Conservation (phyloP, 2,329 filamentous ascomycete genomes). For the Pseudogymnoascus sp. region DNA sequence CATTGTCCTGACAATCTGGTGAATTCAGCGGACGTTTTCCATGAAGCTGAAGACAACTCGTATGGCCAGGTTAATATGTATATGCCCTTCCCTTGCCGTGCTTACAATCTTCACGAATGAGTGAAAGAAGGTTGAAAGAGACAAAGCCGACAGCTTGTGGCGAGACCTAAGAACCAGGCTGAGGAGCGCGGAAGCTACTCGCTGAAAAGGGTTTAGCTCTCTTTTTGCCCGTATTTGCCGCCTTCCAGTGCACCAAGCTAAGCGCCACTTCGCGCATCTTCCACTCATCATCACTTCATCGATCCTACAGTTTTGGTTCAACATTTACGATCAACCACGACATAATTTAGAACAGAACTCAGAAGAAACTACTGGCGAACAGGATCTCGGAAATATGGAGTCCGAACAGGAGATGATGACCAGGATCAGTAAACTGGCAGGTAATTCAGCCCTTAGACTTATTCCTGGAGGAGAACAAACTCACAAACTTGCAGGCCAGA, state of each 20-base stretch:
- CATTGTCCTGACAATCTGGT: slow-evolving; percentile 19
- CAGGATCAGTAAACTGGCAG: slow-evolving; percentile 49
- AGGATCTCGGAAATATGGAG: slow-evolving; percentile 30
- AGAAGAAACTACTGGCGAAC: background rate
- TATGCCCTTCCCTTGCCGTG: background rate
- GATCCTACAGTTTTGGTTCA: background rate
- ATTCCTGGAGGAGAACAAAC: slow-evolving; percentile 44
- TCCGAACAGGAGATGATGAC: slow-evolving; percentile 47
- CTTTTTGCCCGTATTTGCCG: slow-evolving; percentile 1
- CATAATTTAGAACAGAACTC: background rate
- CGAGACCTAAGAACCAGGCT: background rate
- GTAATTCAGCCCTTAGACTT: slow-evolving; percentile 33
- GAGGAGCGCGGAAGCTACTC: background rate
- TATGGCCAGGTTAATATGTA: background rate
- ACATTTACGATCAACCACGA: background rate
- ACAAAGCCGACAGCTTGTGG: background rate
- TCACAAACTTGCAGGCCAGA: slow-evolving; percentile 50
- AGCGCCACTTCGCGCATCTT: slow-evolving; percentile 4
- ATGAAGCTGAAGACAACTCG: background rate
- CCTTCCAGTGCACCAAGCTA: slow-evolving; percentile 2
- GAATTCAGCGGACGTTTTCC: slow-evolving; percentile 1
- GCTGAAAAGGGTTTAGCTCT: background rate
- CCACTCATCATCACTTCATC: background rate
- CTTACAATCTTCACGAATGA: background rate
- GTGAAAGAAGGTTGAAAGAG: slow-evolving; percentile 9